A percentile compares a stretch with the other conserved stretches of the same genome.
Conservation (phyloP, 305 asterid genomes). For the Rubia peregrina region DNA sequence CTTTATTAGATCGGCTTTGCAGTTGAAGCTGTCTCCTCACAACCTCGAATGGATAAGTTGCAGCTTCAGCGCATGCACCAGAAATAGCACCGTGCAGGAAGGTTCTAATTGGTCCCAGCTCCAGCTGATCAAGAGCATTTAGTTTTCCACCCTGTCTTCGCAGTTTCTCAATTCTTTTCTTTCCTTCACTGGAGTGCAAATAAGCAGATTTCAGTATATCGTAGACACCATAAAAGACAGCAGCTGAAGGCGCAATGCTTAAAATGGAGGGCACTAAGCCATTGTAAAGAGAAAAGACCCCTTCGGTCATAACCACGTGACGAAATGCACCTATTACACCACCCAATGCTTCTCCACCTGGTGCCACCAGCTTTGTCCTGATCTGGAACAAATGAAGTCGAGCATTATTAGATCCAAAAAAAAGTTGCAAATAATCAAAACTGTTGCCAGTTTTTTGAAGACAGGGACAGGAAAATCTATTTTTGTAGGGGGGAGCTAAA, state of each 20-base stretch:
- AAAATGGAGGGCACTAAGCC: slow-evolving; percentile 80
- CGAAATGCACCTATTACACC: slow-evolving; percentile 91
- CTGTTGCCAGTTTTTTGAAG: background rate
- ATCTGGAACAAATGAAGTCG: slow-evolving; percentile 43
- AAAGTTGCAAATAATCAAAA: background rate
- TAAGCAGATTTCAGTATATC: slow-evolving; percentile 83
- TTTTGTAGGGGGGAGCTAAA: background rate
- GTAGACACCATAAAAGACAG: slow-evolving; percentile 83
- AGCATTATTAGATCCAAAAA: slow-evolving; percentile 8
- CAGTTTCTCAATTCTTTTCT: slow-evolving; percentile 57
- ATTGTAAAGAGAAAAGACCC: slow-evolving; percentile 77
- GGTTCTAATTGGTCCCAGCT: slow-evolving; percentile 88
- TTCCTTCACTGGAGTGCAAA: slow-evolving; percentile 82
- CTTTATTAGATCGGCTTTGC: slow-evolving; percentile 68
- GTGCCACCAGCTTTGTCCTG: slow-evolving; percentile 90
- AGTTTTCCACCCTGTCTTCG: slow-evolving; percentile 51
- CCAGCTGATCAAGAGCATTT: slow-evolving; percentile 82
- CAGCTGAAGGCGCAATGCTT: slow-evolving; percentile 92
- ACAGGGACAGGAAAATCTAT: background rate
- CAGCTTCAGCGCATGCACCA: slow-evolving; percentile 99
- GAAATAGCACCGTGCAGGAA: slow-evolving; percentile 89
- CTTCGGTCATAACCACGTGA: slow-evolving; percentile 70
- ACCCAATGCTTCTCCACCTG: slow-evolving; percentile 87
- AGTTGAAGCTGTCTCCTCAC: slow-evolving; percentile 90
- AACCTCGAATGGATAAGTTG: slow-evolving; percentile 92